phyloP scores from a whole-genome alignment of 2,329 filamentous ascomycete genomes.

The Pseudogymnoascus sp. region DNA sequence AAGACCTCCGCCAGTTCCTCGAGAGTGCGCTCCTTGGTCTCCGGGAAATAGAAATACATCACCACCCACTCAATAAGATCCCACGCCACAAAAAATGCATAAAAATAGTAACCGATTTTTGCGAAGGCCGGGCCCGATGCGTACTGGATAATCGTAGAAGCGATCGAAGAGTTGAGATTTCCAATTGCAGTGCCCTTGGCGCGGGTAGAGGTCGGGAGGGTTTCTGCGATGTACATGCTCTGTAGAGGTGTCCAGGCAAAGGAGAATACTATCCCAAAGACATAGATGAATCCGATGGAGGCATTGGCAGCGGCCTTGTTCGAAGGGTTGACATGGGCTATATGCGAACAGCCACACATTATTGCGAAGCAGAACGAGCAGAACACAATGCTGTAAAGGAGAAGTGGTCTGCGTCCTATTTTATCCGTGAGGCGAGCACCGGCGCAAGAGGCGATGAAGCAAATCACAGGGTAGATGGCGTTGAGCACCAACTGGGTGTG shows the following conservation, averaged over 20 bases:
- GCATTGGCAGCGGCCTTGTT: slow-evolving; percentile 34
- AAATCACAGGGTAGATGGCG: slow-evolving; percentile 21
- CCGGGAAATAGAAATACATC: slow-evolving; percentile 46
- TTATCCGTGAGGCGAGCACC: slow-evolving; percentile 20
- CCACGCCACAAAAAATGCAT: slow-evolving; percentile 28
- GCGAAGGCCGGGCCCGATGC: slow-evolving; percentile 32
- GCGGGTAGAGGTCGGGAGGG: slow-evolving; percentile 38
- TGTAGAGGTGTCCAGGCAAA: slow-evolving; percentile 46
- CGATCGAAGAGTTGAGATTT: slow-evolving; percentile 35
- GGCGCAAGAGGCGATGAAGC: slow-evolving; percentile 18
- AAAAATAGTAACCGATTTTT: slow-evolving; percentile 32
- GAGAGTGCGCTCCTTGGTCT: slow-evolving; percentile 48
- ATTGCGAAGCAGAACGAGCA: slow-evolving; percentile 35
- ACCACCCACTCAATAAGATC: slow-evolving; percentile 32
- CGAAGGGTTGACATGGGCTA: background rate
- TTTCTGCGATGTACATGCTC: slow-evolving; percentile 43
- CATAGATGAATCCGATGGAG: slow-evolving; percentile 45
- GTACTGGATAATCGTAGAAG: slow-evolving; percentile 32
- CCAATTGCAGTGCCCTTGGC: slow-evolving; percentile 36
- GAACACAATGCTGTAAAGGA: slow-evolving; percentile 22
- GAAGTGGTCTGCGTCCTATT: slow-evolving; percentile 25
- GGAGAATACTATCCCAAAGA: slow-evolving; percentile 46
- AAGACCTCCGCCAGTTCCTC: slow-evolving; percentile 50
- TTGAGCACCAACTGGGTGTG: slow-evolving; percentile 25
- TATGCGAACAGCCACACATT: slow-evolving; percentile 24